Percentiles rank a stretch among this genome's conserved stretches.
These are phyloP conservation scores for Hypoxylon perforatum DNA, from an alignment of 495 filamentous ascomycete genomes.

Conservation along the genomic window DNA sequence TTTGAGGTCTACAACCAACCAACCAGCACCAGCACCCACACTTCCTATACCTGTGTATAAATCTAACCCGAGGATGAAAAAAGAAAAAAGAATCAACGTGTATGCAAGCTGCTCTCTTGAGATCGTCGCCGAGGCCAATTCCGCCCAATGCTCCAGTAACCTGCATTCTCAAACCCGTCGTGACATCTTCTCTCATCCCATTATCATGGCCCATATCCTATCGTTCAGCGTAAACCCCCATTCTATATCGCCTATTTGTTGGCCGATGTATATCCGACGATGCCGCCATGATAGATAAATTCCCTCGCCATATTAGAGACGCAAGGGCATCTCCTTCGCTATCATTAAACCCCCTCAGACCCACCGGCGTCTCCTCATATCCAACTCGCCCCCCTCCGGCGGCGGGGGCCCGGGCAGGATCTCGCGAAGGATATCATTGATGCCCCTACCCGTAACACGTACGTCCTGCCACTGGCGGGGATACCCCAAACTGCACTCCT, in stretches of 20 bases:
- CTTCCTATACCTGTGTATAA: too few relatives aligned
- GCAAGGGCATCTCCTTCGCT: neutral
- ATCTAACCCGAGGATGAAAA: too few relatives aligned
- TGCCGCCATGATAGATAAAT: neutral
- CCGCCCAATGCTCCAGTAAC: too few relatives aligned
- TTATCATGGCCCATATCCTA: too few relatives aligned
- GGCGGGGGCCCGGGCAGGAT: conserved; percentile 44
- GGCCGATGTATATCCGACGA: too few relatives aligned
- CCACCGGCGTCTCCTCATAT: conserved; percentile 41
- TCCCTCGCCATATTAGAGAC: neutral
- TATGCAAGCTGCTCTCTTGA: too few relatives aligned
- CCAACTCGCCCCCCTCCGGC: conserved; percentile 34
- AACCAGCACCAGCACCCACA: neutral
- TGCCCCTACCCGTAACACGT: conserved; percentile 30
- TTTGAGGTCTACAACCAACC: neutral
- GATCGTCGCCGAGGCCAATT: too few relatives aligned
- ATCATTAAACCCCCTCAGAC: conserved; percentile 18
- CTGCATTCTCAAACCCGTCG: too few relatives aligned
- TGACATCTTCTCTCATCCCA: too few relatives aligned
- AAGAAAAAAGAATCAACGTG: too few relatives aligned
- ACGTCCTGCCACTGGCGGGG: conserved; percentile 49
- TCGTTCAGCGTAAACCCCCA: too few relatives aligned
- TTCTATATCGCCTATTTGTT: neutral
- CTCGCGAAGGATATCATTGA: conserved; percentile 48
- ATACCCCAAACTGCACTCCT: conserved; percentile 50